Conservation (phyloP, 495 filamentous ascomycete genomes). For the Penicillium waksmanii region DNA sequence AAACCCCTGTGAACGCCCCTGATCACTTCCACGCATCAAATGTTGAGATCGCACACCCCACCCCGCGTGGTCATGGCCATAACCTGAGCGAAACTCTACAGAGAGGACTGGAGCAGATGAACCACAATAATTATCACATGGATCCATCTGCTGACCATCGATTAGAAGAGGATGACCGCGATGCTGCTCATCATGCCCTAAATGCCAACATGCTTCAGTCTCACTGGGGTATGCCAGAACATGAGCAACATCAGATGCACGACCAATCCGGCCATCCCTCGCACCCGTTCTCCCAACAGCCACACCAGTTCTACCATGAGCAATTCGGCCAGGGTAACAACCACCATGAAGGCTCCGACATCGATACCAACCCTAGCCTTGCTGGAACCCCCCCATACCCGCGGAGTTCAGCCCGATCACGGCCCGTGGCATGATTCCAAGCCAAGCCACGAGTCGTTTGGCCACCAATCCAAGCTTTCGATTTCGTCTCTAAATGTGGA, state of each 20-base stretch:
- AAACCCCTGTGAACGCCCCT: slow-evolving; percentile 40
- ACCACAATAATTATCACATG: slow-evolving; percentile 71
- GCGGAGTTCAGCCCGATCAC: slow-evolving; percentile 36
- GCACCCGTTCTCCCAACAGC: slow-evolving; percentile 36
- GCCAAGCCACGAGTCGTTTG: slow-evolving; percentile 45
- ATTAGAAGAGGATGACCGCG: slow-evolving; percentile 65
- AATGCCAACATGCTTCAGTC: slow-evolving; percentile 44
- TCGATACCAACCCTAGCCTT: slow-evolving; percentile 77
- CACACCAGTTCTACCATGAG: slow-evolving; percentile 42
- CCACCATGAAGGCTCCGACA: slow-evolving; percentile 65
- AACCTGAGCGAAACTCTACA: slow-evolving; percentile 76
- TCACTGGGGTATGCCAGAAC: slow-evolving; percentile 43
- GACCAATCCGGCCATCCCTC: slow-evolving; percentile 14
- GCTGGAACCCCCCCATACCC: slow-evolving; percentile 63
- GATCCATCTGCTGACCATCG: slow-evolving; percentile 73
- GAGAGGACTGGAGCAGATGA: slow-evolving; percentile 77
- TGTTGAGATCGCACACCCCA: slow-evolving; percentile 65
- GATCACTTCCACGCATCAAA: slow-evolving; percentile 53
- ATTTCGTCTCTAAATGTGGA: slow-evolving; percentile 82
- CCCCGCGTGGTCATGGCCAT: slow-evolving; percentile 64
- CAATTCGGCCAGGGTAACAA: slow-evolving; percentile 40
- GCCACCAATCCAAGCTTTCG: slow-evolving; percentile 67
- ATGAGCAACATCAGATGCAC: slow-evolving; percentile 30
- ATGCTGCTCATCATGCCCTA: slow-evolving; percentile 32
- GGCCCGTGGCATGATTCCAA: slow-evolving; percentile 46